Conservation (phyloP, 352 stramenopile species). For the Saprolegnia diclina region DNA sequence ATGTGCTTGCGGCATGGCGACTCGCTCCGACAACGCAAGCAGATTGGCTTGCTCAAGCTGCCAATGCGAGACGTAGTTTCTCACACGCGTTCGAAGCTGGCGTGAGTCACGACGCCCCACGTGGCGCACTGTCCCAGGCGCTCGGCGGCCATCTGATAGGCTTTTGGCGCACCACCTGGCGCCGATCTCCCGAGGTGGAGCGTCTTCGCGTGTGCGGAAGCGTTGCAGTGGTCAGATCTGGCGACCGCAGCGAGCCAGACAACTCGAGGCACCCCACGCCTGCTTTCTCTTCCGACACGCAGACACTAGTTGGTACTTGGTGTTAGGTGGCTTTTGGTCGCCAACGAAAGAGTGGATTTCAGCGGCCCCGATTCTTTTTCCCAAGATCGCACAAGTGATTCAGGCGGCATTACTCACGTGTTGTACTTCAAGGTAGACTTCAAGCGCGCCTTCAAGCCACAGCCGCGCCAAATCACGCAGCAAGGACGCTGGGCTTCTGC, state of each 20-base stretch:
- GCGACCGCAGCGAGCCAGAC: too few species aligned
- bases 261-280: too few species aligned
- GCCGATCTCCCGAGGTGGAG: not conserved
- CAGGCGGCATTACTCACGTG: not conserved
- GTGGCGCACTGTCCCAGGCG: not conserved
- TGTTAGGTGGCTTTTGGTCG: constrained; percentile 5
- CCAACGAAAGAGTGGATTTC: not conserved
- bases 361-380: not conserved
- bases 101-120: not conserved
- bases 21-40: not conserved
- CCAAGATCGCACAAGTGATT: not conserved
- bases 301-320: too few species aligned
- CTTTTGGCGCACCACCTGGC: not conserved
- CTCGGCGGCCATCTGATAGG: not conserved
- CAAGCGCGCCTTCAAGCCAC: not conserved
- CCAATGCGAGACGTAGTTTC: not conserved
- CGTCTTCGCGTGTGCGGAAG: not conserved
- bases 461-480: too few species aligned
- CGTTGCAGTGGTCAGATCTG: too few species aligned
- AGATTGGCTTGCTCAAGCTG: too few species aligned
- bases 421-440: constrained; percentile 14
- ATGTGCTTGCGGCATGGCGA: not conserved
- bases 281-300: too few species aligned
- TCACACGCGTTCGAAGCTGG: not conserved
- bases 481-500: too few species aligned